Evolutionary conservation across 768 basidiomycete genomes (phyloP), one percentile per base, ranked within the genome.

Genomic region (Pleurotus platypus): DNA sequence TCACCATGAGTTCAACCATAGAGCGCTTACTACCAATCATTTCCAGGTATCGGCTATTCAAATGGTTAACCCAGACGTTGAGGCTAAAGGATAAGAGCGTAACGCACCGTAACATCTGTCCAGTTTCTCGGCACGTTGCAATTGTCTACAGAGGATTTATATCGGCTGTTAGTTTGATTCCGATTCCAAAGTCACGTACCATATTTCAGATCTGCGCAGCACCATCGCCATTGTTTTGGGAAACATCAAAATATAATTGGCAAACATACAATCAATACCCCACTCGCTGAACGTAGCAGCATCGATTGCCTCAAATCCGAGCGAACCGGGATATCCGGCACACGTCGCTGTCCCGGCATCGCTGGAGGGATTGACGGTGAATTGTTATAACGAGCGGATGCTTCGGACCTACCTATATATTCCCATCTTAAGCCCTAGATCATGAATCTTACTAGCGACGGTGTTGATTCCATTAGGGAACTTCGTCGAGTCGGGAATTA

Each of bases 321-420:
- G 64, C 1, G 81, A 83, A 16, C 74, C 81, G n/a, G 82, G 81
- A 61, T 63, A 84, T 30, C 80, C 80, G 24, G 80, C 73, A 54
- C 82, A 84, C 2, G 81, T 84, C 6, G 66, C 63, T 0, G 76
- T 79, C 3, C 82, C 82, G 16, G 80, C 79, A 60, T 83, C 81
- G 59, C 81, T 82, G 55, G 35, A 57, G 45, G 18, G 27, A 55
- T 35, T 56, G 42, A 46, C 39, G 47, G 13, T 38, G 35, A 55
- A 0, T 56, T 48, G 12, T 7, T 18, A 47, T 24, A 4, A 53
- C 37, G 27, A 35, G 22, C 40, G 45, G 27, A 55, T 37, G 47
- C 16, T 24, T 20, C 55, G 57, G 30, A 57, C 64, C 3, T 42
- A 75, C 79, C 80, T 73, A 61, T 82, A 82, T 39, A 82, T 81